A percentile compares a stretch with the other conserved stretches of the same genome.
Conservation (phyloP, 345 rosid genomes). For the Fremontodendron californicum region DNA sequence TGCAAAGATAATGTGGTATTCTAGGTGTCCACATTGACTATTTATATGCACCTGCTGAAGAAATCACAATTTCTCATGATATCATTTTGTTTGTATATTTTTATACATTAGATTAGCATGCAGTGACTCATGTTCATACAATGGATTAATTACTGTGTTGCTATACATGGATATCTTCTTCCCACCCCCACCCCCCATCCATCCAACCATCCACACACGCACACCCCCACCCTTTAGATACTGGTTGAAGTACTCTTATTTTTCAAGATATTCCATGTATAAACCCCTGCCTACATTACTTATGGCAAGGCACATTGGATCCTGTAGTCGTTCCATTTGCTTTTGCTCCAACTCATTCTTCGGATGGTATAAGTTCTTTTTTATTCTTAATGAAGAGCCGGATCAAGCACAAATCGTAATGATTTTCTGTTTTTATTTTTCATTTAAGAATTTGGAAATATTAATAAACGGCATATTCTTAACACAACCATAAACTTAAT, state of each 20-base stretch:
- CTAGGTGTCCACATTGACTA: neutral
- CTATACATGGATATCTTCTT: neutral
- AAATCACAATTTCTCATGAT: neutral
- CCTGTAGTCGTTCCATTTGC: neutral
- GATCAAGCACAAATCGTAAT: neutral
- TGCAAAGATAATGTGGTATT: neutral
- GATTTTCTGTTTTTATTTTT: neutral
- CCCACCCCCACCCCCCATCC: no score
- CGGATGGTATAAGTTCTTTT: neutral
- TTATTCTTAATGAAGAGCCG: neutral
- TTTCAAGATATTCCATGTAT: neutral
- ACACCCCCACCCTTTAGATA: neutral
- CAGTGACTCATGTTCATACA: neutral
- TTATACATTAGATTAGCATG: neutral
- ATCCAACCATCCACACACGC: neutral
- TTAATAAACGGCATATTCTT: neutral
- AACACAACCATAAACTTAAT: neutral
- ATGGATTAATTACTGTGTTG: neutral
- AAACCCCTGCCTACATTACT: neutral
- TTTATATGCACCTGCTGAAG: neutral
- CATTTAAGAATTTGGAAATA: neutral
- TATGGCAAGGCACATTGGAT: neutral
- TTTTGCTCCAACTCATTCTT: neutral
- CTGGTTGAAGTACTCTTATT: neutral
- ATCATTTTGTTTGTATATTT: neutral